Base-by-base conservation (phyloP, 306 rosid genomes). In the Quillaja saponaria region DNA sequence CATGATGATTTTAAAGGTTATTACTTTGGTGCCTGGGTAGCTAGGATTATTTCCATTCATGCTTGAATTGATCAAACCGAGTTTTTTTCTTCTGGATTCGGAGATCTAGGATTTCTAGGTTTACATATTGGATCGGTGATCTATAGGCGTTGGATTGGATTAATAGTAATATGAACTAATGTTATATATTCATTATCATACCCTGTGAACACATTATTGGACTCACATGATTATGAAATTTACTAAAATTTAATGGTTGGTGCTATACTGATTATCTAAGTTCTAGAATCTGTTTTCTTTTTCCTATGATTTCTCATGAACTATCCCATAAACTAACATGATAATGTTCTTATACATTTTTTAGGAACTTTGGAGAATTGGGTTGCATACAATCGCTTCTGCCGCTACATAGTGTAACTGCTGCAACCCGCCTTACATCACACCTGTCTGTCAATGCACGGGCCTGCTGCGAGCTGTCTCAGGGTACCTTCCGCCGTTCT, bases 401-500 rank as follows among this genome's bases (percentile, higher is more conserved):
- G 69, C 90, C 88, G 8, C 66, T 81, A 42, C 75, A 64, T 68
- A 47, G 69, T 56, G 41, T 74, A 58, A 73, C 71, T 78, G 81
- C 81, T 25, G 55, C 78, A 14, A 42, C 79, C 18, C 63, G 81
- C 62, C 77, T 82, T 66, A 80, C 96, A 31, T 87, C 99, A 16
- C 91, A 83, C 74, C 44, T 82, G 52, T 52, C 74, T 54, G 82
- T 75, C 80, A 78, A 74, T 8, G 73, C 65, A 7, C 85, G 85
- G 52, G 87, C 94, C 75, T 90, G 57, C 47, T 85, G 95, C 78
- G 96, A 85, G 91, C 72, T 90, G 87, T 85, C 95, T 61, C 83
- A 90, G 67, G 99, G 99, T 87, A 94, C 90, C 96, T 85, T 94
- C 91, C 72, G 86, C 78, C 95, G 95, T 70, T 67, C 99, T 90